Conservation (phyloP, 306 rosid species). For the Cucurbita moschata region DNA sequence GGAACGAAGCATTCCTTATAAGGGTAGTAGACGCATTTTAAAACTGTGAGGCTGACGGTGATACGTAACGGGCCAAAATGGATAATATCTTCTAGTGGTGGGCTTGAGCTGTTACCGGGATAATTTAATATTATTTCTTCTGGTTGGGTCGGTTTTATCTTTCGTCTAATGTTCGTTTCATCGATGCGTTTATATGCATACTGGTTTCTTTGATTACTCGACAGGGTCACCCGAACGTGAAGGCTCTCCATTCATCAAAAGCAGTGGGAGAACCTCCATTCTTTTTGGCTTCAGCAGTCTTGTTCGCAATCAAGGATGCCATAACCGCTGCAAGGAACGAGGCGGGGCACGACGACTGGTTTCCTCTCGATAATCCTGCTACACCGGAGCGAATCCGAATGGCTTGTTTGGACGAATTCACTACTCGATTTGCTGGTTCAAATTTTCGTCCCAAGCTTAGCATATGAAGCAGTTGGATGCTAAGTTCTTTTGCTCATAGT, state of each 20-base stretch:
- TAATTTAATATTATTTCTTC: not conserved
- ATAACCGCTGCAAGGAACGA: slow-evolving; percentile 65
- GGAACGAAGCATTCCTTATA: too few relatives aligned
- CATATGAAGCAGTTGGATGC: slow-evolving; percentile 22
- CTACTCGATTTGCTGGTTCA: slow-evolving; percentile 20
- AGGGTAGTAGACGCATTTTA: too few relatives aligned
- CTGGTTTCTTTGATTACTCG: slow-evolving; percentile 5
- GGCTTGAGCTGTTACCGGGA: too few relatives aligned
- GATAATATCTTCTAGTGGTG: too few relatives aligned
- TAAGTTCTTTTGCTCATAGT: not conserved
- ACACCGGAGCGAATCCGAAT: slow-evolving; percentile 89
- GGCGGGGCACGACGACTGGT: slow-evolving; percentile 50
- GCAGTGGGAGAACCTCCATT: slow-evolving; percentile 98
- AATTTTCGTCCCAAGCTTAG: slow-evolving; percentile 67
- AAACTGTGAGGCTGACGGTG: too few relatives aligned
- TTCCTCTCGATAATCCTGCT: slow-evolving; percentile 91
- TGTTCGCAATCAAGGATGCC: slow-evolving; percentile 85
- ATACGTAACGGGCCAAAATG: too few relatives aligned
- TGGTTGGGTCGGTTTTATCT: too few relatives aligned
- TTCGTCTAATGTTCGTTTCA: not conserved
- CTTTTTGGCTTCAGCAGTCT: slow-evolving; percentile 68
- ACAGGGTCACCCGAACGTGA: slow-evolving; percentile 88
- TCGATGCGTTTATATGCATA: not conserved
- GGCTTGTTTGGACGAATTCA: slow-evolving; percentile 76
- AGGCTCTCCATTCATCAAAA: slow-evolving; percentile 89